Evolutionary conservation across 2,329 filamentous ascomycete species (phyloP), one percentile per base, ranked within the genome.

Genomic region (Venturia nashicola): DNA sequence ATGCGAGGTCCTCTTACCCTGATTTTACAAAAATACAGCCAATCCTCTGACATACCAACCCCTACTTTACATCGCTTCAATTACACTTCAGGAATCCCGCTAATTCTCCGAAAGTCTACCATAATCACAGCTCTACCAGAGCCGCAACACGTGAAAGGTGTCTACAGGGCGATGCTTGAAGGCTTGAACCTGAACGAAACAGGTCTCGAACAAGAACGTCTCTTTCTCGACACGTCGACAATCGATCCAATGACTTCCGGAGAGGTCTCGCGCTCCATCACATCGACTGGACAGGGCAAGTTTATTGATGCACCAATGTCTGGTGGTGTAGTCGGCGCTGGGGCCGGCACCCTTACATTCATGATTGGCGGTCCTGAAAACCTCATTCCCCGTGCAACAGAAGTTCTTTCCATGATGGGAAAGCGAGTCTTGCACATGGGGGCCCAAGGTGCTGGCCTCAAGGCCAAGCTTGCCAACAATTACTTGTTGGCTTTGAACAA

Each of bases 231-330:
- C 75, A 93, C 89, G 75, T 97, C 93, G 3, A 99, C 94, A 18
- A 97, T 99, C 72, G 94, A 97, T 75, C 91, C 92, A 0, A 85
- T 86, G 40, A 90, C 91, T 2, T 97, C 92, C 0, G 85, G 85
- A 46, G 82, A 86, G 68, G 87, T 97, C 5, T 91, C 91, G 27
- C 80, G 85, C 66, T 81, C 82, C 32, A 86, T 95, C 1, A 83
- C 80, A 65, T 82, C 83, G 5, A 84, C 85, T 0, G 80, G 83
- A 1, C 83, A 88, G 72, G 90, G 90, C 62, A 82, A 81, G 62
- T 97, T 97, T 71, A 86, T 97, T 65, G 94, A 99, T 73, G 93
- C 94, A 3, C 94, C 94, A 55, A 96, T 99, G 88, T 97, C 93
- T 0, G 94, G 94, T 59, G 94, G 94, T 61, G 92, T 97, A 0